Conservation (phyloP, 768 basidiomycete species). For the Strobilomyces dryophilus region DNA sequence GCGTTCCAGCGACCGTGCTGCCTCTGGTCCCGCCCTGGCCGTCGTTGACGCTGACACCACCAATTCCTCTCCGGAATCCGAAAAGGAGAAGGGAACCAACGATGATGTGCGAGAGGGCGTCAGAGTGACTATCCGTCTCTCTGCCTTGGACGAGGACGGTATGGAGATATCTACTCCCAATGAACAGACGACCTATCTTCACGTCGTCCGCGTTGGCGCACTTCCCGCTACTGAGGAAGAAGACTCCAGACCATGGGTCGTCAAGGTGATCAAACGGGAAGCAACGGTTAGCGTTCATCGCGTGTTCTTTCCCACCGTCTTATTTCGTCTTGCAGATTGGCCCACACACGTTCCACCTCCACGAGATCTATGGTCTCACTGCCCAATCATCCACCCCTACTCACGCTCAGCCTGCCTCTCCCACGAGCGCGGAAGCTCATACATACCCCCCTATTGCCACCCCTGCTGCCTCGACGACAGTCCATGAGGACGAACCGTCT, state of each 20-base stretch:
- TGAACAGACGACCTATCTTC: constrained; percentile 86
- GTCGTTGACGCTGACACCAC: constrained; percentile 66
- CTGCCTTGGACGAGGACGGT: constrained; percentile 76
- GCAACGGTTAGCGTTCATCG: constrained; percentile 53
- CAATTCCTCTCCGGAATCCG: constrained; percentile 28
- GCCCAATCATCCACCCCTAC: constrained; percentile 41
- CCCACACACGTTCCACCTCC: constrained; percentile 88
- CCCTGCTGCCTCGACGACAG: constrained; percentile 19
- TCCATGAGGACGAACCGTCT: constrained; percentile 62
- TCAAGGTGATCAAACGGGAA: constrained; percentile 90
- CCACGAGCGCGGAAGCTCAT: constrained; percentile 34
- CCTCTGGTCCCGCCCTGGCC: constrained; percentile 74
- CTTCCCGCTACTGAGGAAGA: constrained; percentile 40
- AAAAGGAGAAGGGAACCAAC: constrained; percentile 41
- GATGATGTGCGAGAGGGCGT: constrained; percentile 61
- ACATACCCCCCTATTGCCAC: constrained; percentile 43
- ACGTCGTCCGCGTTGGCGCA: constrained; percentile 68
- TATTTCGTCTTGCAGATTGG: constrained; percentile 60
- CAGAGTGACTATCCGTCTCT: constrained; percentile 72
- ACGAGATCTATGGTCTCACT: constrained; percentile 91
- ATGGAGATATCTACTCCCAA: constrained; percentile 65
- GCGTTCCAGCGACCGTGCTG: constrained; percentile 43
- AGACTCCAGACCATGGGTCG: constrained; percentile 79
- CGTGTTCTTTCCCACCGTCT: neutral
- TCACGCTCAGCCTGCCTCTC: constrained; percentile 37